Evolutionary conservation across 2,329 filamentous ascomycete species (phyloP), one percentile per base, ranked within the genome.

Genomic region (Fusarium abutilonis): DNA sequence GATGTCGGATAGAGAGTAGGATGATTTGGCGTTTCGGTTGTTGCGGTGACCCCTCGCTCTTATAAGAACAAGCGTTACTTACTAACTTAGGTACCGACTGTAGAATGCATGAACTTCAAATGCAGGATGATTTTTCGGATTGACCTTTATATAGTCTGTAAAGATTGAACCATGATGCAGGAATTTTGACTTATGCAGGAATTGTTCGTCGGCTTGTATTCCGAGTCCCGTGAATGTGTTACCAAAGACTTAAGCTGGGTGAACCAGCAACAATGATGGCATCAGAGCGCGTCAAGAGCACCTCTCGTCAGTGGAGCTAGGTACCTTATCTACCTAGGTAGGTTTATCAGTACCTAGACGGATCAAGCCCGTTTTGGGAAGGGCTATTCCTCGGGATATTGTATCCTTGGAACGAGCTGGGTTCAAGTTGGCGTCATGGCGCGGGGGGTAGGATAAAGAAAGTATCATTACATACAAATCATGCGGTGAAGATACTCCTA

Each of bases 351-450:
- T 42, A 3, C 19, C 19, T 19, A 34, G 34, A 35, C 29, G 26
- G 40, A 58, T 63, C 46, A 63, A 49, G 14, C 60, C 44, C 54
- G 43, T 46, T 63, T 53, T 45, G 34, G 32, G 38, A 21, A 21
- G 46, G 57, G 62, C 35, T 65, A 55, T 63, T 63, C 62, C 43
- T 65, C 62, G 62, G 62, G n/a, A 57, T 47, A 63, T 54, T 59
- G 57, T 43, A 59, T 50, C 51, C 54, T 55, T 55, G 35, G 57
- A 51, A 55, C 57, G 26, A 56, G 54, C 56, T 50, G 41, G 44
- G 44, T 57, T 53, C 28, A 38, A 48, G 50, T 58, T 67, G 61
- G 64, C 64, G 56, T 67, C 64, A 65, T 65, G 57, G 41, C 45
- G 51, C 50, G 43, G 49, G 54, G 57, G 57, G 35, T 23, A 34